Percentiles rank a stretch among this genome's conserved stretches.
These are phyloP conservation scores for Inonotus obliquus DNA, from an alignment of 1,284 basidiomycete species.

Conservation along the genomic window DNA sequence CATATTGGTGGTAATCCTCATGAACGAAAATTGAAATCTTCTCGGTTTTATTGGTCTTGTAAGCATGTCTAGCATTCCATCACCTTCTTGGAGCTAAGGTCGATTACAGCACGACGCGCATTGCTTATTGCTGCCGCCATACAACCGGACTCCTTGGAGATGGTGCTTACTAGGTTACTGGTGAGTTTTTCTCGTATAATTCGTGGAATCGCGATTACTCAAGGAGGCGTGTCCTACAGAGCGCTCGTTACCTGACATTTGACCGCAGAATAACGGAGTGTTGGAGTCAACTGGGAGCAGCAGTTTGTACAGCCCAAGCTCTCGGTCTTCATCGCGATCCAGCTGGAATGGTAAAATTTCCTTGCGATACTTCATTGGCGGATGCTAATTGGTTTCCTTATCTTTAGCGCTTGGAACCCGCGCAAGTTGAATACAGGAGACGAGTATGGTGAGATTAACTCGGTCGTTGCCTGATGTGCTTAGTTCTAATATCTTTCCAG, in stretches of 20 bases:
- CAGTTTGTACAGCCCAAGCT: conserved; percentile 90
- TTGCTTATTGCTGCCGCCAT: conserved; percentile 86
- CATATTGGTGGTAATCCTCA: conserved; percentile 75
- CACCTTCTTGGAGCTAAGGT: background rate
- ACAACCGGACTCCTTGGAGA: conserved; percentile 84
- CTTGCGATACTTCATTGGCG: conserved; percentile 1
- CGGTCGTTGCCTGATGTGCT: conserved; percentile 1
- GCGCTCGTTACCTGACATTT: conserved; percentile 87
- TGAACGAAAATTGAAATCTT: conserved; percentile 69
- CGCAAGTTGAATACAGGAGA: conserved; percentile 84
- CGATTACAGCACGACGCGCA: conserved; percentile 66
- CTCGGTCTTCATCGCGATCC: conserved; percentile 92
- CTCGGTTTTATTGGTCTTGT: conserved; percentile 95
- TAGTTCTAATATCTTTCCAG: conserved; percentile 31
- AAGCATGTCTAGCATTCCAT: conserved; percentile 30
- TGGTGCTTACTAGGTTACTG: conserved; percentile 83
- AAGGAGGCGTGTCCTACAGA: conserved; percentile 41
- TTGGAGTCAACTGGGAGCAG: conserved; percentile 93
- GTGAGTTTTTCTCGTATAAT: conserved; percentile 40
- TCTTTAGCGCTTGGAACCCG: conserved; percentile 66
- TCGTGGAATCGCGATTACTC: background rate
- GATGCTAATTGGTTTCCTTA: conserved; percentile 7
- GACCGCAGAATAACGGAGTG: conserved; percentile 88
- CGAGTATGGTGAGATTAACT: conserved; percentile 69
- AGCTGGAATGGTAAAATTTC: conserved; percentile 66